phyloP scores from a whole-genome alignment of 2,329 filamentous ascomycete genomes.

The Dactylellina sp. region DNA sequence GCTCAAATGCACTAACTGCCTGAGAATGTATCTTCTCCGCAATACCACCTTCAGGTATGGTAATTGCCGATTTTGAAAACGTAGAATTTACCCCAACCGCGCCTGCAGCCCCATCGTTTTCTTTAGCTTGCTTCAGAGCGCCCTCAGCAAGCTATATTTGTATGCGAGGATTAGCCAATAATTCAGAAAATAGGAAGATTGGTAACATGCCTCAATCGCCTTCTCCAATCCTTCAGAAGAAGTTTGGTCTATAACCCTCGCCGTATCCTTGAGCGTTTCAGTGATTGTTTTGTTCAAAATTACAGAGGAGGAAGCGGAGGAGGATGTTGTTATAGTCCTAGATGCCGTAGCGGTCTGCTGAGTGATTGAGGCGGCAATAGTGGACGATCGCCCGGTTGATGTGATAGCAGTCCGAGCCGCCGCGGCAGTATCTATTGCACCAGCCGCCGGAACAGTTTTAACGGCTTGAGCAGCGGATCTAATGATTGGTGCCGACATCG shows the following conservation, averaged over 20 bases:
- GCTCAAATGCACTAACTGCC: constrained; percentile 7
- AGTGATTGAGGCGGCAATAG: constrained; percentile 20
- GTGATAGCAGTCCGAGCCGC: constrained; percentile 14
- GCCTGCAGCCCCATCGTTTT: neutral
- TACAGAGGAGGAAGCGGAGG: constrained; percentile 3
- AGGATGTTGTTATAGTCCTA: constrained; percentile 25
- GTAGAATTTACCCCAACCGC: neutral
- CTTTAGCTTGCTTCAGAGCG: constrained; percentile 10
- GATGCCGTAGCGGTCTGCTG: constrained; percentile 13
- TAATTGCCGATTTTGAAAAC: neutral
- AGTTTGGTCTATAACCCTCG: constrained; percentile 18
- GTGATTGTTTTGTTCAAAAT: constrained; percentile 19
- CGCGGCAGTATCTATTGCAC: constrained; percentile 1
- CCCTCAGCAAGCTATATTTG: constrained; percentile 11
- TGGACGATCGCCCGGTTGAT: constrained; percentile 9
- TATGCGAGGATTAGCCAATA: neutral
- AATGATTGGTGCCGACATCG: constrained; percentile 27
- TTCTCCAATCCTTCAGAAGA: constrained; percentile 24
- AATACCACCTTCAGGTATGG: neutral
- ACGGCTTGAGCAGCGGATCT: constrained; percentile 23
- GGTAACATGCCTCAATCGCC: constrained; percentile 13
- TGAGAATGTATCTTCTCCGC: constrained; percentile 12
- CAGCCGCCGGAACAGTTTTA: constrained; percentile 18
- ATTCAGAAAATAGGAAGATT: neutral
- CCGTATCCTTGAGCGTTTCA: constrained; percentile 15